phyloP scores from a whole-genome alignment of 441 rosid genomes.

The Erodium moschatum region DNA sequence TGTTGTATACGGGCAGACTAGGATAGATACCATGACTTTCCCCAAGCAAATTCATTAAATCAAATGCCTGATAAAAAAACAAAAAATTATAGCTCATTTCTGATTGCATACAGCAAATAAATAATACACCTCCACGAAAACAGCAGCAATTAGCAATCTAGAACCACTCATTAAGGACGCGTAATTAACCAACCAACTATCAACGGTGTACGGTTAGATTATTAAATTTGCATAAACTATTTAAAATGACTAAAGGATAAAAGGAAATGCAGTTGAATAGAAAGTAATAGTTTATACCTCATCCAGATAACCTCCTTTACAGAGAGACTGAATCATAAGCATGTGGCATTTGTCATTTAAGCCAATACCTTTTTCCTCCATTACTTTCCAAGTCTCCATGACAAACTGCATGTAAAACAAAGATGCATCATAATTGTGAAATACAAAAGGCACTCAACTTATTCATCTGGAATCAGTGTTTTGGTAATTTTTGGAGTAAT shows the following conservation, averaged over 20 bases:
- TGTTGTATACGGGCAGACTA: constrained; percentile 46
- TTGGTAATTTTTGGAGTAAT: neutral
- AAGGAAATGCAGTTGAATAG: neutral
- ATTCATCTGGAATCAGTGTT: neutral
- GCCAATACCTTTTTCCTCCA: constrained; percentile 50
- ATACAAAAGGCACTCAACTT: constrained; percentile 16
- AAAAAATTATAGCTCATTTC: constrained; percentile 12
- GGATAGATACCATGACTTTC: constrained; percentile 41
- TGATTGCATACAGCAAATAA: constrained; percentile 9
- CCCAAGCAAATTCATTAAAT: constrained; percentile 40
- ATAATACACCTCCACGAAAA: constrained; percentile 12
- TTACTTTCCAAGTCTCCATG: constrained; percentile 69
- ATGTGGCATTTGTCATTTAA: constrained; percentile 38
- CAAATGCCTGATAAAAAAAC: constrained; percentile 48
- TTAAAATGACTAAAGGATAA: neutral
- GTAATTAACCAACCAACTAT: constrained; percentile 7
- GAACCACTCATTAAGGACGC: neutral
- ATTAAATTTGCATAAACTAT: constrained; percentile 2
- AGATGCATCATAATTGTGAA: constrained; percentile 15
- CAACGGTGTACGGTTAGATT: constrained; percentile 1
- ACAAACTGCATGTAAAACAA: constrained; percentile 54
- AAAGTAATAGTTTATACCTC: constrained; percentile 41
- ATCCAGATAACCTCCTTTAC: constrained; percentile 65
- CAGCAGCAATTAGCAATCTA: constrained; percentile 4
- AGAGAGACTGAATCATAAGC: constrained; percentile 58